Base-by-base conservation (phyloP, 164 flowering plant genomes). In the Vitis rotundifolia region DNA sequence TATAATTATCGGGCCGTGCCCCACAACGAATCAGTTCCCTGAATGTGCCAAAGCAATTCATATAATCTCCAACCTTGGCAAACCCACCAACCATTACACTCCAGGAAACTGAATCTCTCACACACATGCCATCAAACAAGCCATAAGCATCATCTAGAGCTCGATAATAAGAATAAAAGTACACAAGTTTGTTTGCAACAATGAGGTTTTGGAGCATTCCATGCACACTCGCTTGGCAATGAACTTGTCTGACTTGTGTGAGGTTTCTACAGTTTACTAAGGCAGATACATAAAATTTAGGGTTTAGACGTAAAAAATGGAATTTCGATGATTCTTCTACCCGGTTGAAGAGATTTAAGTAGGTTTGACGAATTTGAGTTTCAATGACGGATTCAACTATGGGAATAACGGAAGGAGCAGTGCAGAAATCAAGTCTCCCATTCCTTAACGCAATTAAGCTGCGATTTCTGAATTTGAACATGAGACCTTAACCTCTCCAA, bases 1-100 rank as follows among this genome's bases (percentile, higher is more conserved):
- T 79, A 56, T 76, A 87, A 63, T 65, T 81, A 78, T 88, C 84
- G 6, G 76, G 81, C 1, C 11, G 51, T 8, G 63, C 58, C 5
- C 84, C 83, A 22, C 67, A 76, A 13, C 87, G 66, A 48, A 83
- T 59, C 61, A 84, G 28, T 67, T 79, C 80, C 68, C 86, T 80
- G 57, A 88, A 86, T 26, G 68, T 76, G 31, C 61, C 61, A 48
- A 80, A 73, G 67, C 84, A 81, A 49, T 68, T 77, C 31, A 37
- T 9, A 62, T 64, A 79, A 74, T 86, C 86, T 9, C 86, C 84
- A 60, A 52, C 72, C 60, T 85, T 88, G 3, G 81, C 65, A 69
- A 79, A 78, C 69, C 89, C 88, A 70, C 84, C 87, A 75, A 83
- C 75, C 81, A 84, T 84, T 3, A 83, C 75, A 71, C 87, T 80